A percentile compares a stretch with the other conserved stretches of the same genome.
Conservation (phyloP, 2,329 filamentous ascomycete species). For the Fusarium liriodendri region DNA sequence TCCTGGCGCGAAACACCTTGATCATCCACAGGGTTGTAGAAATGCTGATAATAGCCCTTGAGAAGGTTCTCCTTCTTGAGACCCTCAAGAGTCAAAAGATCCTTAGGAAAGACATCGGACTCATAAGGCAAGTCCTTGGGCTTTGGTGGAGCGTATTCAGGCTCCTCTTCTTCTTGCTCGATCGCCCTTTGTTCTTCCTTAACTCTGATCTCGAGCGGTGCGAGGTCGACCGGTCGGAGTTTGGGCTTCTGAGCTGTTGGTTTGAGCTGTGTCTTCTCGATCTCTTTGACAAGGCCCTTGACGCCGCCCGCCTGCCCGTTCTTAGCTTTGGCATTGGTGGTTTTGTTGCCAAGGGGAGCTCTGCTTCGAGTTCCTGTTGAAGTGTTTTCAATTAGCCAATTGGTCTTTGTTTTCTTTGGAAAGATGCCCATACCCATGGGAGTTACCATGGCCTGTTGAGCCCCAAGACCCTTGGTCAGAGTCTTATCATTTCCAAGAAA, state of each 20-base stretch:
- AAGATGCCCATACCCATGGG: conserved; percentile 74
- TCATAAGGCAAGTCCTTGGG: conserved; percentile 74
- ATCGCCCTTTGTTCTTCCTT: conserved; percentile 63
- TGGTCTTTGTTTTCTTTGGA: not conserved
- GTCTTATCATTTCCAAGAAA: conserved; percentile 62
- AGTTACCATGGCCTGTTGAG: conserved; percentile 74
- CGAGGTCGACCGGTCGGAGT: conserved; percentile 63
- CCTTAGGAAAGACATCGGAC: conserved; percentile 74
- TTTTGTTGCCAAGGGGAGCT: conserved; percentile 92
- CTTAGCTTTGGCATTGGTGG: conserved; percentile 89
- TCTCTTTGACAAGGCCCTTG: conserved; percentile 67
- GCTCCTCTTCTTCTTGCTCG: conserved; percentile 68
- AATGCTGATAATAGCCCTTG: conserved; percentile 71
- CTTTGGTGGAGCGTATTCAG: conserved; percentile 89
- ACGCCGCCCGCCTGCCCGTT: conserved; percentile 74
- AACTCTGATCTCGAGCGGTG: conserved; percentile 70
- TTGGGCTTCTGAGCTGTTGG: conserved; percentile 71
- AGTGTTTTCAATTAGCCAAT: conserved; percentile 13
- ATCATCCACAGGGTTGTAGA: conserved; percentile 73
- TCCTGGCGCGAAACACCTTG: conserved; percentile 73
- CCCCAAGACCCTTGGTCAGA: conserved; percentile 58
- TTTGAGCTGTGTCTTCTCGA: conserved; percentile 72
- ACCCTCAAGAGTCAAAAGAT: conserved; percentile 65
- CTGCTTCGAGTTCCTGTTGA: conserved; percentile 65
- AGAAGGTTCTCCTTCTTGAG: conserved; percentile 69